Conservation (phyloP, 1,139 yeast species). For the Cylindricascospora bacillispora region DNA sequence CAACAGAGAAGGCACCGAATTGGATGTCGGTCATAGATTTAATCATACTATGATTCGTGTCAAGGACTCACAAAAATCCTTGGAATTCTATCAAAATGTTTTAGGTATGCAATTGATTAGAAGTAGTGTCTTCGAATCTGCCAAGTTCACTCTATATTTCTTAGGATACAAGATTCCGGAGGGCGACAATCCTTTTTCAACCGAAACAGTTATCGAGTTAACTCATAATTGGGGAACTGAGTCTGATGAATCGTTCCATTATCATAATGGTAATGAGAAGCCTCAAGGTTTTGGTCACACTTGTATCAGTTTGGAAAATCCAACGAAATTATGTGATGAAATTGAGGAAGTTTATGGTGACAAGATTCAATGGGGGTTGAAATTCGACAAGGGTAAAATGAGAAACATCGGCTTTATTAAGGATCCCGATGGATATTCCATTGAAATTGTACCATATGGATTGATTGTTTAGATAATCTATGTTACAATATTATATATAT, state of each 20-base stretch:
- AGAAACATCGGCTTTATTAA: slow-evolving; percentile 54
- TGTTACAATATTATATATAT: neutral
- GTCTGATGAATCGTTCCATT: slow-evolving; percentile 52
- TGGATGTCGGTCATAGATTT: slow-evolving; percentile 42
- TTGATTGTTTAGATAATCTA: slow-evolving; percentile 4
- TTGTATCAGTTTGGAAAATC: slow-evolving; percentile 60
- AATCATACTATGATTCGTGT: slow-evolving; percentile 93
- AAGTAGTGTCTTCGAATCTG: slow-evolving; percentile 43
- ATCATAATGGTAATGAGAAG: slow-evolving; percentile 75
- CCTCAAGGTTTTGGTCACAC: slow-evolving; percentile 82
- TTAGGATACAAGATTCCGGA: slow-evolving; percentile 45
- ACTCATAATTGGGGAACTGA: slow-evolving; percentile 97
- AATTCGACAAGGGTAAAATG: slow-evolving; percentile 49
- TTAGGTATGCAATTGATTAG: slow-evolving; percentile 69
- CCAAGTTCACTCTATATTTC: slow-evolving; percentile 77
- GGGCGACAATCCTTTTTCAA: slow-evolving; percentile 27
- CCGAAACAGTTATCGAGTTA: slow-evolving; percentile 66
- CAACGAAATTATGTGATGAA: slow-evolving; percentile 41
- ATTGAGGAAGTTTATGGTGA: slow-evolving; percentile 38
- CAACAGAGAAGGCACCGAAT: slow-evolving; percentile 26
- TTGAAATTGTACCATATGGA: slow-evolving; percentile 49
- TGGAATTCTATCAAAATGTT: slow-evolving; percentile 62
- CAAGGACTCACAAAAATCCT: slow-evolving; percentile 65
- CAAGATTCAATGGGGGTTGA: slow-evolving; percentile 36
- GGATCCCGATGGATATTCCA: slow-evolving; percentile 89